Evolutionary conservation across 305 asterid genomes (phyloP), one percentile per base, ranked within the genome.

Genomic region (Fraxinus paxiana): DNA sequence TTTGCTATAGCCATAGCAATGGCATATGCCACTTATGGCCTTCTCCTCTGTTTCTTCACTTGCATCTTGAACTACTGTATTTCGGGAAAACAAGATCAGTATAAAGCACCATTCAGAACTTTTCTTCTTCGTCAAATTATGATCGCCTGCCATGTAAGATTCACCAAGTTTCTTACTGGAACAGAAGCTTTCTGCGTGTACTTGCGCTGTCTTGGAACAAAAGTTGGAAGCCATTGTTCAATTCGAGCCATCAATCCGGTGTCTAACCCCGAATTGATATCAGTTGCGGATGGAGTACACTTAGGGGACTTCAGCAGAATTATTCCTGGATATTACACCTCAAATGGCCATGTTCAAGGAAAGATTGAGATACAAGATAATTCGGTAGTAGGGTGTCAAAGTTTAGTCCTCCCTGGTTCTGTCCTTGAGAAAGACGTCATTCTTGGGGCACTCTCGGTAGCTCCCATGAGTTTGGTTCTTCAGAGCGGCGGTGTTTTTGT

Each of bases 381-480:
- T 34, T 82, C 92, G 0, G 92, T 92, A 15, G 82, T 89, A 0
- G 97, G 97, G 54, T 87, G 97, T 56, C 93, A 92, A 83, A 87
- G 90, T 76, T 73, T 92, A 51, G 78, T 90, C 77, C 91, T 92
- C 48, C 94, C 94, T 5, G 92, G 92, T 37, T 85, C 94, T 33
- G 87, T 89, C 76, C 82, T 92, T 15, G 92, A 90, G 81, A 82
- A 77, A 37, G 87, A 92, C 74, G 97, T 90, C 46, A 87, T 92
- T 83, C 89, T 92, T 33, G 94, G 97, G 2, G 94, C 97, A 15
- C 89, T 92, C 78, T 92, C 97, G 10, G 88, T 87, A 63, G 90
- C 94, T 79, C 94, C 91, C 5, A 18, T 35, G 67, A 83, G 82
- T 20, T 72, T 83, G 34, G 82, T 88, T 43, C 91, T 92, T 34